Base-by-base conservation (phyloP, 164 flowering plant genomes). In the Paratinospora sagittata region DNA sequence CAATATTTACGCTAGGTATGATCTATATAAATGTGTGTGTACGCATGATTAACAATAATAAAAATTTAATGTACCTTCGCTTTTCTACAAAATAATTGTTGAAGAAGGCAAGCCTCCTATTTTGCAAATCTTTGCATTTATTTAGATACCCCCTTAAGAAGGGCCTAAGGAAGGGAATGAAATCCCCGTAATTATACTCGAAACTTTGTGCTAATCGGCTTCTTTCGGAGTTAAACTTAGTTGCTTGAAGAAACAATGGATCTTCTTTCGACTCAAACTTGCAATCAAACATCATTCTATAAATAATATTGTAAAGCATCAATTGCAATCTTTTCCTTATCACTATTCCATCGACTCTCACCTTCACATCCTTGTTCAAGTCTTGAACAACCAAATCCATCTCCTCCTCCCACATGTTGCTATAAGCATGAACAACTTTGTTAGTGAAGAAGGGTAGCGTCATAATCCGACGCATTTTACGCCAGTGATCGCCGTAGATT, bases 251-350 rank as follows among this genome's bases (percentile, higher is more conserved):
- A 57, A 88, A 91, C 76, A 91, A 47, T 0, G 94, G 94, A 69
- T 91, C 97, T 0, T 91, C 88, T 81, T 86, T 88, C 43, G 88
- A 85, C 78, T 89, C 97, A 66, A 91, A 91, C 55, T 92, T 80
- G 36, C 89, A 63, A 52, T 91, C 93, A 74, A 91, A 91, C 97
- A 91, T 89, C 69, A 91, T 89, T 66, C 94, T 68, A 78, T 87
- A 91, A 94, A 91, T 88, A 76, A 88, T 91, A 68, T 91, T 91
- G 83, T 91, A 91, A 92, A 91, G 88, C 91, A 91, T 78, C 26
- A 91, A 79, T 77, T 91, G 97, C 83, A 91, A 67, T 69, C 94
- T 33, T 77, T 65, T 79, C 77, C 97, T 70, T 70, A 91, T 27
- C 0, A 91, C 91, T 65, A 87, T 74, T 58, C 97, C 97, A 3